Evolutionary conservation across 352 stramenopile species (phyloP).

Genomic region (Pythium grandisporangium): DNA sequence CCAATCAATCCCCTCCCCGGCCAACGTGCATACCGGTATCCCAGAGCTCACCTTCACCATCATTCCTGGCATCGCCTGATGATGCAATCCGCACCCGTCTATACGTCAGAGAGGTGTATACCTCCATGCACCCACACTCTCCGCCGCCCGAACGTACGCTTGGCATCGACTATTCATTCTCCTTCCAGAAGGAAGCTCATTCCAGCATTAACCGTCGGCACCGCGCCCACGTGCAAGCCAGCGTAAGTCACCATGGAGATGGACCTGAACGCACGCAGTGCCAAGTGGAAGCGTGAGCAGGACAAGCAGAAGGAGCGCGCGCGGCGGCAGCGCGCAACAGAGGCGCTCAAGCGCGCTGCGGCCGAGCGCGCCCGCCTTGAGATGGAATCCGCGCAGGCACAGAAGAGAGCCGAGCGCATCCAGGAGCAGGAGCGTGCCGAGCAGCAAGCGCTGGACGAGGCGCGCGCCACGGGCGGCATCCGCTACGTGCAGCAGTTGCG

Average conservation of each 20-base stretch:
- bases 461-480: conserved; percentile 64
- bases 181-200: no score
- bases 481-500: conserved; percentile 40
- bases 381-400: conserved; percentile 30
- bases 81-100: no score
- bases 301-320: conserved; percentile 46
- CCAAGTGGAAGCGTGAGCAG: conserved; percentile 65
- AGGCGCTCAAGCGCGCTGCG: conserved; percentile 36
- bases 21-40: no score
- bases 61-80: no score
- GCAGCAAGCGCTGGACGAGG: conserved; percentile 45
- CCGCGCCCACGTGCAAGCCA: no score
- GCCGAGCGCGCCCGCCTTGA: conserved; percentile 28
- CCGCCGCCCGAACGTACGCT: no score
- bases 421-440: conserved; percentile 29
- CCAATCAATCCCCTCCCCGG: no score
- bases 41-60: no score
- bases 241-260: conserved; percentile 50
- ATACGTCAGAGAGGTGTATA: no score
- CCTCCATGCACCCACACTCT: no score
- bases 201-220: no score
- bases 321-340: conserved; percentile 38
- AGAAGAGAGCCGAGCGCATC: conserved; percentile 34
- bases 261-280: conserved; percentile 52
- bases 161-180: no score